Evolutionary conservation across 805 yeast species (phyloP), one percentile per base, ranked within the genome.

Genomic region (Scheffersomyces amazonensis): DNA sequence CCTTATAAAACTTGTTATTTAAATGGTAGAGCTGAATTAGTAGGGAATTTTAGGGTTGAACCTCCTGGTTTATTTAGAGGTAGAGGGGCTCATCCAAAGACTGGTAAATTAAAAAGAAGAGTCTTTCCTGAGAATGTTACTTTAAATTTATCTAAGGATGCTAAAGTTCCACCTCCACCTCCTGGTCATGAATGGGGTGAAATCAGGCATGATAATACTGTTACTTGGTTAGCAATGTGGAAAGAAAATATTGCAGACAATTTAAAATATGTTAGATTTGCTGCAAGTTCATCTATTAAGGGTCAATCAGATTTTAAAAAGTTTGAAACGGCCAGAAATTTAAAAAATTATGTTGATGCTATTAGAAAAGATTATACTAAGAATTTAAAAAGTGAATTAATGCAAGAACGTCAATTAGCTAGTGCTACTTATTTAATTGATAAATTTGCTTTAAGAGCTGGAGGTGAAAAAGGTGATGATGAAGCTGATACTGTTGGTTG

Each of bases 401-500:
- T 87, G 96, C 74, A 79, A 36, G 87, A 85, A 38, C 75, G 98
- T 46, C 98, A 91, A 64, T 77, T 89, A 53, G 97, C 97, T 5
- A 87, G 93, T 1, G 96, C 96, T 3, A 87, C 91, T 34, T 91
- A 91, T 61, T 73, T 91, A 34, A 90, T 91, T 54, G 98, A 91
- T 66, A 80, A 83, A 3, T 82, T 91, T 54, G 98, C 98, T 0
- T 73, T 91, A 47, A 86, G 98, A 83, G 97, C 97, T 1, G 97
- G 97, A 58, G 96, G 97, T 52, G 97, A 91, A 62, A 91, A 91
- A 60, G 84, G 91, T 9, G 98, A 91, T 3, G 98, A 91, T 49
- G 97, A 90, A 58, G 98, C 98, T 2, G 98, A 91, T 58, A 91
- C 98, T 1, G 98, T 91, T 32, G 98, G 98, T 32, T 91, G 98